Conservation (phyloP, 2,329 filamentous ascomycete genomes). For the Chrysoporthe deuterocubensis region DNA sequence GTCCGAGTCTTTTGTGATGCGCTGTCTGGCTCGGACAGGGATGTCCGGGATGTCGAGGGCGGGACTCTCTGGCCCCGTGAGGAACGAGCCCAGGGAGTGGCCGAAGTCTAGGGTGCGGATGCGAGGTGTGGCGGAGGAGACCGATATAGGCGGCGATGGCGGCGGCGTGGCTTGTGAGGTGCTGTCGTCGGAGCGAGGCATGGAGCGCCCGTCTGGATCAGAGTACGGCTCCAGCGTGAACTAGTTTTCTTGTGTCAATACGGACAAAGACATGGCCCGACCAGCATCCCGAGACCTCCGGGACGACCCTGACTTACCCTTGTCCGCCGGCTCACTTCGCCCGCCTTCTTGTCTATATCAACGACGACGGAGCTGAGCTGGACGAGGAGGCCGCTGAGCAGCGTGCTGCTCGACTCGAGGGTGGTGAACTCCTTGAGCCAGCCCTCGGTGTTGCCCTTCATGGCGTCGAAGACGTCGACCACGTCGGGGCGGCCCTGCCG, state of each 20-base stretch:
- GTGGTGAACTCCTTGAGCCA: constrained; percentile 83
- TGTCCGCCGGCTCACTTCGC: constrained; percentile 78
- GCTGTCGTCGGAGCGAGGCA: constrained; percentile 23
- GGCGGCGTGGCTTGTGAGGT: constrained; percentile 27
- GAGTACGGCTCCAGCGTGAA: constrained; percentile 27
- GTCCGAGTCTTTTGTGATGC: constrained; percentile 33
- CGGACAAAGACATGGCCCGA: constrained; percentile 13
- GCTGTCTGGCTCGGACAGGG: constrained; percentile 19
- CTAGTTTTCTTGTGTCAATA: constrained; percentile 23
- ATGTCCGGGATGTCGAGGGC: constrained; percentile 32
- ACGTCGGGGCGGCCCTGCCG: constrained; percentile 65
- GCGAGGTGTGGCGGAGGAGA: constrained; percentile 33
- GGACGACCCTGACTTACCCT: constrained; percentile 56
- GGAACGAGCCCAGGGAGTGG: constrained; percentile 22
- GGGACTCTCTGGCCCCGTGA: constrained; percentile 28
- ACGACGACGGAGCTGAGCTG: constrained; percentile 77
- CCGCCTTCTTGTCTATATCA: constrained; percentile 85
- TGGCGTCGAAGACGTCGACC: constrained; percentile 79
- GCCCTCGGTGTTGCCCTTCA: constrained; percentile 90
- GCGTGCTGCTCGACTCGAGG: constrained; percentile 72
- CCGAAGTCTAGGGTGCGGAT: constrained; percentile 36
- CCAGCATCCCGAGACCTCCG: constrained; percentile 18
- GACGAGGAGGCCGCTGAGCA: constrained; percentile 70
- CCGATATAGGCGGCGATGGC: constrained; percentile 26
- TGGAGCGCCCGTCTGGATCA: constrained; percentile 22